These are phyloP conservation scores for Cutaneotrichosporon mucoides DNA, from an alignment of 1,284 basidiomycete genomes.

Conservation along the genomic window DNA sequence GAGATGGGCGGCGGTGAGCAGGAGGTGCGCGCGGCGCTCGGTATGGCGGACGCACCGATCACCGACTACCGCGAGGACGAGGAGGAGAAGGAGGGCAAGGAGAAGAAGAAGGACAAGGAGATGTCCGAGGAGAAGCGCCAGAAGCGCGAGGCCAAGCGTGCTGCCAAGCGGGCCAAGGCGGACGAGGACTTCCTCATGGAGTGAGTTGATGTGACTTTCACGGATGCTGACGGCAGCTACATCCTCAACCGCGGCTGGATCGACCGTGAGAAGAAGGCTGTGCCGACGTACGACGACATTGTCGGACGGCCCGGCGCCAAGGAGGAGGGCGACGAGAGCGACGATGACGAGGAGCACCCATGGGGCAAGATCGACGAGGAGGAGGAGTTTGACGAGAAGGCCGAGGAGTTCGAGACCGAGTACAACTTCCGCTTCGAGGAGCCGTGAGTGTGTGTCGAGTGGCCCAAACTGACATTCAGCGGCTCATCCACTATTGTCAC, in stretches of 20 bases:
- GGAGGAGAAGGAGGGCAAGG: slow-evolving; percentile 25
- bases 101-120: slow-evolving; percentile 46
- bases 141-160: slow-evolving; percentile 54
- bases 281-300: slow-evolving; percentile 80
- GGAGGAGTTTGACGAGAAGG: slow-evolving; percentile 65
- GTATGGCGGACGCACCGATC: slow-evolving; percentile 34
- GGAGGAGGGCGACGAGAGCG: slow-evolving; percentile 15
- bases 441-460: slow-evolving; percentile 57
- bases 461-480: slow-evolving; percentile 47
- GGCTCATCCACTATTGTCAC: slow-evolving; percentile 68
- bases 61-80: slow-evolving; percentile 46
- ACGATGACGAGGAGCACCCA: slow-evolving; percentile 43
- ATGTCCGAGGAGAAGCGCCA: slow-evolving; percentile 46
- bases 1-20: slow-evolving; percentile 68
- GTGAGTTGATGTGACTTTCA: slow-evolving; percentile 54
- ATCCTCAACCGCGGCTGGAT: slow-evolving; percentile 95
- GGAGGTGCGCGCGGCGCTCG: slow-evolving; percentile 59
- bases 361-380: slow-evolving; percentile 52
- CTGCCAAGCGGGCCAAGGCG: slow-evolving; percentile 35
- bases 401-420: slow-evolving; percentile 70
- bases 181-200: slow-evolving; percentile 75
- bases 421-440: slow-evolving; percentile 96
- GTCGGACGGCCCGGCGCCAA: slow-evolving; percentile 43
- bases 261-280: slow-evolving; percentile 63
- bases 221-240: slow-evolving; percentile 58